Evolutionary conservation across 2,329 filamentous ascomycete genomes (phyloP).

Genomic region (Penicillium sp.): DNA sequence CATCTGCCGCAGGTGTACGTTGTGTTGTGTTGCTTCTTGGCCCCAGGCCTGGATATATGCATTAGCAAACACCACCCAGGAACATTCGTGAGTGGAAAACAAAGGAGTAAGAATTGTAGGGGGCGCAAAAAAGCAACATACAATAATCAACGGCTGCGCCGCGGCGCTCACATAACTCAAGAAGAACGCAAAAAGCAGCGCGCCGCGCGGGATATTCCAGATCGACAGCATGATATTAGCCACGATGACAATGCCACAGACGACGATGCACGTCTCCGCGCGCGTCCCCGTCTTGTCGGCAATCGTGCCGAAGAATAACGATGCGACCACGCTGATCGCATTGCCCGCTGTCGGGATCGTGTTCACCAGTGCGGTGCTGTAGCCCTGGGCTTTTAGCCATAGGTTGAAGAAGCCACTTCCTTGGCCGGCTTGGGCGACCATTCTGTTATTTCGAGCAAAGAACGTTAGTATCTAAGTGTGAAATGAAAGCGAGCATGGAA

Average conservation of each 20-base stretch:
- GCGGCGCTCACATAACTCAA: neutral
- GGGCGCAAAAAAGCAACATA: neutral
- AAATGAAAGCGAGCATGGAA: no score
- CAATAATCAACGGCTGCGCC: neutral
- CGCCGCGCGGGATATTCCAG: neutral
- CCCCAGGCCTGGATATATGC: no score
- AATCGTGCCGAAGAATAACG: no score
- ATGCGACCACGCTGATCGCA: no score
- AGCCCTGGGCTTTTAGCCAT: neutral
- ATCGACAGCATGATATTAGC: neutral
- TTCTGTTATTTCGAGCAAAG: neutral
- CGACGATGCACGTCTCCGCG: no score
- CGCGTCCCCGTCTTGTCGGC: no score
- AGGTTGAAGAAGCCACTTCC: neutral
- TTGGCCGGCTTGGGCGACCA: neutral
- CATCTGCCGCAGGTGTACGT: no score
- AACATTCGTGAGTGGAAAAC: no score
- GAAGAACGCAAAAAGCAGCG: conserved; percentile 1
- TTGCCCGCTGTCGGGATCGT: neutral
- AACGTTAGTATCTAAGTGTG: no score
- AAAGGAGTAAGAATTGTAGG: no score
- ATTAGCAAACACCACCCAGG: no score
- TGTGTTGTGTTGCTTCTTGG: no score
- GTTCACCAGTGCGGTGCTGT: neutral
- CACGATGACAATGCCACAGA: neutral